Base-by-base conservation (phyloP, 2,329 filamentous ascomycete genomes). In the Colletotrichum shisoi region DNA sequence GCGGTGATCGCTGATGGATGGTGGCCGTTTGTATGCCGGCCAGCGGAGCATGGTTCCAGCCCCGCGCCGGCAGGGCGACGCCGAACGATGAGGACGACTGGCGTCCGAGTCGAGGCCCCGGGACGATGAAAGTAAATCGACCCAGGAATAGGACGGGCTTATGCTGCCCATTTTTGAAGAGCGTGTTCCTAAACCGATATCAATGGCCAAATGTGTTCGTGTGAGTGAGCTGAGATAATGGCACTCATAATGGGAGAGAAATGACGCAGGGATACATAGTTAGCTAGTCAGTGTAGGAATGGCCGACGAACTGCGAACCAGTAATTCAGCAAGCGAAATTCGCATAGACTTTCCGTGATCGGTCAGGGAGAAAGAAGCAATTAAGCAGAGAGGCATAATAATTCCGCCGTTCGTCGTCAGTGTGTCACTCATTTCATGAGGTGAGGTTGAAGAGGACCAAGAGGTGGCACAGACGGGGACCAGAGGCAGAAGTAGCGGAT, bases 401-500 rank as follows among this genome's bases (percentile, higher is more conserved):
- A 17, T 39, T 51, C 9, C 53, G 46, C n/a, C 34, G n/a, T 24
- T 24, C 27, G 44, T 44, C 27, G 53, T 34, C 31, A 34, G 31
- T 42, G 21, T 37, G 53, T 37, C 31, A 31, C 46, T 57, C 52
- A 56, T n/a, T 21, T n/a, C 54, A 67, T 64, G 66, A 66, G 39
- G 66, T 66, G 63, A 68, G 53, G 62, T 68, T 68, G 54, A 45
- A 54, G 56, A 68, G 53, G 62, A 67, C 67, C 49, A 51, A 54
- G 57, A 61, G 57, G 62, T 62, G 66, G 62, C 57, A 66, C 49
- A 57, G 66, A 62, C 62, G 57, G 15, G 27, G 65, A 37, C 45
- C 67, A 62, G 42, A 66, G 46, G 39, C 39, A 57, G 19, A 67
- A 51, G 66, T 68, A 65, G 56, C 44, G 45, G 62, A 44, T 67